These are phyloP conservation scores for Epichloe coenophiala DNA, from an alignment of 2,329 filamentous ascomycete species.

Conservation along the genomic window DNA sequence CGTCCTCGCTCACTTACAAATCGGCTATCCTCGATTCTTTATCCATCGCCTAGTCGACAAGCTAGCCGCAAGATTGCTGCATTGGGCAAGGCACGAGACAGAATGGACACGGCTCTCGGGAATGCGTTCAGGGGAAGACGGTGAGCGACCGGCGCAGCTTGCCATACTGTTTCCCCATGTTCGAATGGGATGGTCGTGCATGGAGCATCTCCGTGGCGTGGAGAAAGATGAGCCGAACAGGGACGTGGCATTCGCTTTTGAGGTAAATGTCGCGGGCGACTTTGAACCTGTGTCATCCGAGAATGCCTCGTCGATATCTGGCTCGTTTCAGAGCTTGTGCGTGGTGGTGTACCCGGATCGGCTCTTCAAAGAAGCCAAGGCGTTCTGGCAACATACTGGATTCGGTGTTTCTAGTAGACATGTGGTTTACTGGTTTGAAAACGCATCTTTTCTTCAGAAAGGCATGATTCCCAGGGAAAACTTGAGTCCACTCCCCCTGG, in stretches of 20 bases:
- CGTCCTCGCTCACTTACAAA: constrained; percentile 11
- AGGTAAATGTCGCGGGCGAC: not conserved
- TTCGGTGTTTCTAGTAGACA: constrained; percentile 16
- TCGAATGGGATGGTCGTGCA: constrained; percentile 3
- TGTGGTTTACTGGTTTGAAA: constrained; percentile 13
- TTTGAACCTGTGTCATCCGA: not conserved
- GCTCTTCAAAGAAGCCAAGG: constrained; percentile 11
- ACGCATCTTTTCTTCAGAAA: constrained; percentile 9
- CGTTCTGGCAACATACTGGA: constrained; percentile 18
- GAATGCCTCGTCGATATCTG: not conserved
- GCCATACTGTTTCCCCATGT: constrained; percentile 9
- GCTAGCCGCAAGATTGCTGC: constrained; percentile 10
- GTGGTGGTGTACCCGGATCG: constrained; percentile 7
- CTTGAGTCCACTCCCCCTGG: not conserved
- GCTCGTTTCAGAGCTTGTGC: constrained; percentile 6
- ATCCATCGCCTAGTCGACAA: constrained; percentile 11
- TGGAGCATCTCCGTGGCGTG: constrained; percentile 7
- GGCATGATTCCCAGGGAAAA: not conserved
- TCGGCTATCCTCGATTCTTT: constrained; percentile 17
- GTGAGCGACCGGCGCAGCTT: not conserved
- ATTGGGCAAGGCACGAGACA: constrained; percentile 4
- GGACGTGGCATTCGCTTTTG: not conserved
- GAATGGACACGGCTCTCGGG: not conserved
- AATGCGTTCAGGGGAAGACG: too few species aligned
- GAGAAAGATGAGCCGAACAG: not conserved